Conservation (phyloP, 2,329 filamentous ascomycete genomes). For the Polychaeton citri region DNA sequence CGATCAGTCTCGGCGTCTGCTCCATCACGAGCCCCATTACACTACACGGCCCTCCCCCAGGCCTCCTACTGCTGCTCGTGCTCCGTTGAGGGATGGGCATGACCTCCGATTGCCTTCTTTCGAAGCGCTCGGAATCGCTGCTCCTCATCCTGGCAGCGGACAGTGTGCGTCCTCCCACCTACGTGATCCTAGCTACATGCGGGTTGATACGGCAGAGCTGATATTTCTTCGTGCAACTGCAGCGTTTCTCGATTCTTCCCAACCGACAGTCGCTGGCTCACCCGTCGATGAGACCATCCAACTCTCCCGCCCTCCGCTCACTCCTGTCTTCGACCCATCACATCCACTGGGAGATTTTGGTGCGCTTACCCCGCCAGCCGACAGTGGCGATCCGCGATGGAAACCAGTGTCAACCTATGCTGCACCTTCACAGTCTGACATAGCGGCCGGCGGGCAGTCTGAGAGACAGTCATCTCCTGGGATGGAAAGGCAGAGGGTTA, state of each 20-base stretch:
- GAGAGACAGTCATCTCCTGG: background rate
- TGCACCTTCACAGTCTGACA: background rate
- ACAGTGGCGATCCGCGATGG: slow-evolving; percentile 29
- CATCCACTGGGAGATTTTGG: slow-evolving; percentile 16
- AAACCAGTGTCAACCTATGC: slow-evolving; percentile 2
- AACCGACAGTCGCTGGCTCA: no score
- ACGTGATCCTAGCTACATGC: no score
- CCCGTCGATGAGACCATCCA: no score
- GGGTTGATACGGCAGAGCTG: no score
- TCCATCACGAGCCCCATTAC: no score
- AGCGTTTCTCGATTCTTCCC: no score
- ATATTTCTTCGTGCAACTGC: no score
- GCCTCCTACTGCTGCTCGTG: slow-evolving; percentile 1
- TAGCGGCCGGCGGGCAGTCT: background rate
- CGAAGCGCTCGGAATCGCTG: slow-evolving; percentile 37
- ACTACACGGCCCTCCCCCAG: slow-evolving; percentile 2
- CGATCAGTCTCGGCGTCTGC: no score
- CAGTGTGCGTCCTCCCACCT: no score
- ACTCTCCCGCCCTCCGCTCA: no score
- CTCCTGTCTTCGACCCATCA: no score
- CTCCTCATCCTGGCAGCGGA: slow-evolving; percentile 34
- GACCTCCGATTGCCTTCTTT: slow-evolving; percentile 41
- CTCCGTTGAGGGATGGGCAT: no score
- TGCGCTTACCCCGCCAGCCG: slow-evolving; percentile 32
- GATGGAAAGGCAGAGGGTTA: background rate